Evolutionary conservation across 805 yeast genomes (phyloP).

Genomic region (Candida ascalaphidarum): DNA sequence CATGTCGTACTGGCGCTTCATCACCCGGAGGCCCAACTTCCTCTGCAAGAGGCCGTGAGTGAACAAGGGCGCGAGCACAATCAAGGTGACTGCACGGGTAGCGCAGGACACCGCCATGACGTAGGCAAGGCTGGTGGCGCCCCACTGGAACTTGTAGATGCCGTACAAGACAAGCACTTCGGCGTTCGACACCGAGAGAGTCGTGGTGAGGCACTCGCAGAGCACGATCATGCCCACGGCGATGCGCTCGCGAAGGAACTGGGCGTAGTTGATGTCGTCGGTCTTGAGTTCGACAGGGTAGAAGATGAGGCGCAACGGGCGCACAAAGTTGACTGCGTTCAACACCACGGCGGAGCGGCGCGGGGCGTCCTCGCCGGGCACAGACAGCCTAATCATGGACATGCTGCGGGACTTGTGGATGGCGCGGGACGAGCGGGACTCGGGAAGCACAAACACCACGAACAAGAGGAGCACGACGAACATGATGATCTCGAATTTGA

Average conservation of each 20-base stretch:
- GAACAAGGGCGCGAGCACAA: slow-evolving; percentile 43
- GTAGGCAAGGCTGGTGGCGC: slow-evolving; percentile 45
- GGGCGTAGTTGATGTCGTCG: slow-evolving; percentile 17
- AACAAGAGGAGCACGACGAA: slow-evolving; percentile 21
- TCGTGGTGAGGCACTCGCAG: slow-evolving; percentile 32
- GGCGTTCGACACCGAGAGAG: slow-evolving; percentile 32
- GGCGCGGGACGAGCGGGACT: slow-evolving; percentile 53
- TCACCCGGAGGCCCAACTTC: slow-evolving; percentile 18
- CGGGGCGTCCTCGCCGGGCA: no score
- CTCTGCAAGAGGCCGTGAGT: slow-evolving; percentile 27
- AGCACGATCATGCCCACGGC: slow-evolving; percentile 40
- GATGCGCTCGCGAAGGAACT: slow-evolving; percentile 13
- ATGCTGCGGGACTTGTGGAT: slow-evolving; percentile 42
- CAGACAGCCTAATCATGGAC: no score
- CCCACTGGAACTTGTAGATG: slow-evolving; percentile 46
- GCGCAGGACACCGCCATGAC: slow-evolving; percentile 45
- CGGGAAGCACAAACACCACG: slow-evolving; percentile 38
- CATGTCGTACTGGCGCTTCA: slow-evolving; percentile 40
- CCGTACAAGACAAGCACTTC: slow-evolving; percentile 44
- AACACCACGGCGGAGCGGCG: slow-evolving; percentile 8
- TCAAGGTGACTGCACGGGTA: slow-evolving; percentile 39
- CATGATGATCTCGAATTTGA: slow-evolving; percentile 21
- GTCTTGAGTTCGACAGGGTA: no score
- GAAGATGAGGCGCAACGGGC: slow-evolving; percentile 50
- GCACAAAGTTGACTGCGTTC: slow-evolving; percentile 13